Base-by-base conservation (phyloP, 1,284 basidiomycete genomes). In the Trametes pubescens region DNA sequence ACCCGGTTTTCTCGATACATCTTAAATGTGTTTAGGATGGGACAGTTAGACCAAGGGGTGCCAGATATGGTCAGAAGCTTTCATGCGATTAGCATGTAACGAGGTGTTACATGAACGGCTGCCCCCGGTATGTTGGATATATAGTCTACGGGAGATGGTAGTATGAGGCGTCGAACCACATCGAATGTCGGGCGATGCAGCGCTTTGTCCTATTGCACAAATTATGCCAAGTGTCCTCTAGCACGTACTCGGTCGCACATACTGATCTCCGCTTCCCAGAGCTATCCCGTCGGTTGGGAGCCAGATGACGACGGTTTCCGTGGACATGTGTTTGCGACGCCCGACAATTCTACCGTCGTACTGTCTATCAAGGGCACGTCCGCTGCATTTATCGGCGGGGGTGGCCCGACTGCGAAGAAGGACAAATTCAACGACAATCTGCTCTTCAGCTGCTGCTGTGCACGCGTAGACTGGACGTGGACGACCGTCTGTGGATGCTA, bases 381-480 rank as follows among this genome's bases (percentile, higher is more conserved):
- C 11, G 87, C 94, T 0, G 88, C 87, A 5, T 67, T 93, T 18
- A 84, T 97, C 51, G 92, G 94, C 6, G 86, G 89, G 6, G 92
- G 92, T 0, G 95, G 94, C 0, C 90, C 94, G 16, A 99, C 97
- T 14, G 83, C 86, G 1, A 90, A 88, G 80, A 96, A 96, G 72
- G 96, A 99, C 81, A 98, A 94, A 79, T 76, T 92, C 56, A 99
- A 98, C 77, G 96, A 98, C 78, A 99, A 99, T 71, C 76, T 99
- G n/a, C 80, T 99, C 59, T 99, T 99, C 79, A 92, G 95, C 59
- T 99, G 97, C 78, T 99, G 97, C 79, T 99, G 97, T 77, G 98
- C 98, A 0, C 83, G 89, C 21, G 88, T 99, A 26, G 94, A 94
- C 74, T 98, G 95, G 88, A 90, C 93, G 6, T 99, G 97, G 97